Conservation (phyloP, 805 yeast genomes). For the Metschnikowia dekortorum region DNA sequence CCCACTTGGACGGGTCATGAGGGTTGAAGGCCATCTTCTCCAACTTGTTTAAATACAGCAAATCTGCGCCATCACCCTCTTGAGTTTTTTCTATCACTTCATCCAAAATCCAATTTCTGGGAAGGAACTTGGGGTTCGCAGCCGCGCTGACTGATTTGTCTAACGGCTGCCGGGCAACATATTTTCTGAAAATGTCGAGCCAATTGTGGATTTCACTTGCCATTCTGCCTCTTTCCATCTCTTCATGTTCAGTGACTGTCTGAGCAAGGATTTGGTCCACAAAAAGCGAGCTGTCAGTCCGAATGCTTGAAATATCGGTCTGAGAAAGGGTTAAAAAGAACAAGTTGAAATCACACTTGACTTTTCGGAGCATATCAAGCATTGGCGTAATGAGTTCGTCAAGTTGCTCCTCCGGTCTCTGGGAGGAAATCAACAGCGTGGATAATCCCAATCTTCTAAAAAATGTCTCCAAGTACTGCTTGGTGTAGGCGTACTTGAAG, state of each 20-base stretch:
- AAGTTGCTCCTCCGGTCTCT: slow-evolving; percentile 35
- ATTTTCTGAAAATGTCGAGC: slow-evolving; percentile 45
- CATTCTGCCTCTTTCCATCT: slow-evolving; percentile 36
- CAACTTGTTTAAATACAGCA: slow-evolving; percentile 52
- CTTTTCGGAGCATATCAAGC: slow-evolving; percentile 53
- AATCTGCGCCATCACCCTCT: slow-evolving; percentile 47
- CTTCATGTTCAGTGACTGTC: slow-evolving; percentile 13
- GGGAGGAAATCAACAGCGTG: slow-evolving; percentile 27
- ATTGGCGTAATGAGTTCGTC: slow-evolving; percentile 52
- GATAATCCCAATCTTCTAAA: slow-evolving; percentile 66
- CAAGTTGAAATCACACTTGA: slow-evolving; percentile 73
- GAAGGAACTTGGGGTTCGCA: slow-evolving; percentile 75
- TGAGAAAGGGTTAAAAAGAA: slow-evolving; percentile 67
- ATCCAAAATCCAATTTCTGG: slow-evolving; percentile 81
- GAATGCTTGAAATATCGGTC: slow-evolving; percentile 25
- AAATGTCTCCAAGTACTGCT: slow-evolving; percentile 53
- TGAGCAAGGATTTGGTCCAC: slow-evolving; percentile 21
- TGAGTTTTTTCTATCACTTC: slow-evolving; percentile 64
- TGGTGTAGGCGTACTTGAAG: slow-evolving; percentile 59
- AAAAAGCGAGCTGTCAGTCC: slow-evolving; percentile 11
- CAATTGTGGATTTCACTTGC: slow-evolving; percentile 43
- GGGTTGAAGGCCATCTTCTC: slow-evolving; percentile 74
- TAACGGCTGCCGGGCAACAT: slow-evolving; percentile 32
- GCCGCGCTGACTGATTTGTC: slow-evolving; percentile 41
- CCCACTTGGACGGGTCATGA: slow-evolving; percentile 65